Conservation (phyloP, 805 yeast genomes). For the Ogataea nakhonphanomensis region DNA sequence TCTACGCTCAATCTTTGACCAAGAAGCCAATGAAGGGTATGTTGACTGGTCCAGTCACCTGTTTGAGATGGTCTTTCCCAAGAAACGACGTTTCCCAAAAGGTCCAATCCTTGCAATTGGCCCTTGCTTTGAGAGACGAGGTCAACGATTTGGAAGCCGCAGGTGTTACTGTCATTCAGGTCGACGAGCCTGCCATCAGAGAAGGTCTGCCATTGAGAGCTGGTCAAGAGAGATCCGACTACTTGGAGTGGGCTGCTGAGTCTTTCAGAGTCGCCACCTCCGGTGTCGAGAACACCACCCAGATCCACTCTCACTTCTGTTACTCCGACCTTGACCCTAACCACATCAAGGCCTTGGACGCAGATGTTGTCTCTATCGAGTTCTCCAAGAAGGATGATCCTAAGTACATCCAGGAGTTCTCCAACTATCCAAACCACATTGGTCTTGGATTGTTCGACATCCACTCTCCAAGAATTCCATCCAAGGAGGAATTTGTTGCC, state of each 20-base stretch:
- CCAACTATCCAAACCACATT: constrained; percentile 98
- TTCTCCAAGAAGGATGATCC: constrained; percentile 99
- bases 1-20: constrained; percentile 96
- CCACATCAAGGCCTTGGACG: constrained; percentile 99
- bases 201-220: constrained; percentile 99
- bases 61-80: constrained; percentile 99
- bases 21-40: constrained; percentile 98
- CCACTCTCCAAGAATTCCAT: constrained; percentile 99
- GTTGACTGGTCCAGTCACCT: constrained; percentile 99
- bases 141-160: constrained; percentile 97
- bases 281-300: constrained; percentile 92
- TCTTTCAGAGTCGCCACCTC: constrained; percentile 99
- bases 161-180: constrained; percentile 97
- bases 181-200: constrained; percentile 99
- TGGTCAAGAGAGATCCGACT: constrained; percentile 93
- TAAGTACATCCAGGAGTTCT: constrained; percentile 95
- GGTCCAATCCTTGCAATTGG: constrained; percentile 94
- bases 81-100: constrained; percentile 94
- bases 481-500: constrained; percentile 91
- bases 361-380: constrained; percentile 98
- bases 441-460: constrained; percentile 99
- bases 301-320: constrained; percentile 99
- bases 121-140: constrained; percentile 97
- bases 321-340: constrained; percentile 99
- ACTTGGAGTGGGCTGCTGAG: constrained; percentile 98